Base-by-base conservation (phyloP, 139 green algal species). In the Tetradesmus obliquus region DNA sequence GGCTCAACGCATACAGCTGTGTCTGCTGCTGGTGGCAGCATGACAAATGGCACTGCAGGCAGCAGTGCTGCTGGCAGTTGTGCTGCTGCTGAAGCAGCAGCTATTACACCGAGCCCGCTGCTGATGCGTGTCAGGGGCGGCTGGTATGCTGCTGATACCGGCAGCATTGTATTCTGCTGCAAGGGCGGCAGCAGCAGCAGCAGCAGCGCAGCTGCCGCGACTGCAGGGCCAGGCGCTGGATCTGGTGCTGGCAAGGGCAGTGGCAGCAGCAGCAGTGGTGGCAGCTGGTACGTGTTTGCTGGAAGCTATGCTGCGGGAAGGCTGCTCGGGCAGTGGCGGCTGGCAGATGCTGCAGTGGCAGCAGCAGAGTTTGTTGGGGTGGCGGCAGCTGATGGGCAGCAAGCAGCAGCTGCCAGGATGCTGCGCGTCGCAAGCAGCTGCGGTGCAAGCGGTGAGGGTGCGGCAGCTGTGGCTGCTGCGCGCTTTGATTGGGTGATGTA, bases 231-330 rank as follows among this genome's bases (percentile, higher is more conserved):
- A 24, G 9, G 60, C 8, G 8, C 7, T 12, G 8, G 9, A 13
- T 10, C 60, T 76, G 15, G n/a, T n/a, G 66, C 66, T 76, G 66
- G 66, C 15, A 76, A 53, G 24, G 8, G 76, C n/a, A 69, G 15
- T 45, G 55, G 85, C 85, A 89, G 85, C 85, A 82, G 62, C 84
- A 89, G 55, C 69, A 79, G 57, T 22, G 32, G 45, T 53, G 55
- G 85, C 62, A 66, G 66, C 54, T 81, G 54, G n/a, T 89, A 69
- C 54, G 62, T 82, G 85, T 89, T 89, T 82, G 85, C 71, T 10
- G 85, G 85, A 9, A 55, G 22, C 24, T 89, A 89, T 62, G 57
- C 51, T 20, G 32, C 20, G 2, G 85, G 85, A 1, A 10, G 24
- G 66, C 51, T 89, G 66, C 45, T 82, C 6, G 85, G 85, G 7